These are phyloP conservation scores for Straminergon stramineum DNA, from an alignment of 225 moss, liverwort and hornwort species.

Conservation along the genomic window DNA sequence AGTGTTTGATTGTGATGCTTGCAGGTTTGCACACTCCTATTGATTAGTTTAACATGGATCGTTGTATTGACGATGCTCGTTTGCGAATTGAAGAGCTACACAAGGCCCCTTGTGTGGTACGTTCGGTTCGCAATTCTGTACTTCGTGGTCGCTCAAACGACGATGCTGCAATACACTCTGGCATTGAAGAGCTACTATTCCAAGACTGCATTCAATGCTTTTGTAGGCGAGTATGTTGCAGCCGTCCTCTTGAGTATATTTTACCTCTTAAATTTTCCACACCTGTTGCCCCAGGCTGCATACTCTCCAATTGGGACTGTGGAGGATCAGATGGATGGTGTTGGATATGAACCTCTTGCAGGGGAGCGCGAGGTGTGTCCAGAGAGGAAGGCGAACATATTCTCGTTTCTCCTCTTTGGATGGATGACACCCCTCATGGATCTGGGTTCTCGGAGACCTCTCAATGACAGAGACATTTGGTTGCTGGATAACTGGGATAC, in stretches of 20 bases:
- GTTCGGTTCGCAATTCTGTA: conserved; percentile 71
- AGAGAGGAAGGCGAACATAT: conserved; percentile 48
- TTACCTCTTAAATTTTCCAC: conserved; percentile 63
- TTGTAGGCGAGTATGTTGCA: conserved; percentile 24
- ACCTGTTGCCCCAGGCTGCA: conserved; percentile 45
- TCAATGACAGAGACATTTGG: conserved; percentile 83
- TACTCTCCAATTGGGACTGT: conserved; percentile 31
- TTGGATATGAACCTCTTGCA: conserved; percentile 61
- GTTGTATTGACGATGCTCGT: conserved; percentile 46
- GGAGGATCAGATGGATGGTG: conserved; percentile 20
- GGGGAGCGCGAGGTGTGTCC: conserved; percentile 62
- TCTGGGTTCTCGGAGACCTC: conserved; percentile 57
- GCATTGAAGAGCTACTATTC: conserved; percentile 45
- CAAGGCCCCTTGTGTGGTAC: conserved; percentile 53
- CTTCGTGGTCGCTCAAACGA: conserved; percentile 49
- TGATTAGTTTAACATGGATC: conserved; percentile 48
- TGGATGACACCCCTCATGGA: conserved; percentile 94
- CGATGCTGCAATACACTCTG: conserved; percentile 46
- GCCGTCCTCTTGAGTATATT: conserved; percentile 21
- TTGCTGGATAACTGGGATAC: conserved; percentile 80
- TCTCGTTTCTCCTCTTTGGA: conserved; percentile 49
- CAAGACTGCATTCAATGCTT: conserved; percentile 24
- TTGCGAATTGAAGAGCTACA: conserved; percentile 57
- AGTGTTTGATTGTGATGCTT: conserved; percentile 4
- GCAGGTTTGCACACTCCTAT: conserved; percentile 50